Evolutionary conservation across 805 yeast species (phyloP).

Genomic region (Zygosaccharomyces rouxii): DNA sequence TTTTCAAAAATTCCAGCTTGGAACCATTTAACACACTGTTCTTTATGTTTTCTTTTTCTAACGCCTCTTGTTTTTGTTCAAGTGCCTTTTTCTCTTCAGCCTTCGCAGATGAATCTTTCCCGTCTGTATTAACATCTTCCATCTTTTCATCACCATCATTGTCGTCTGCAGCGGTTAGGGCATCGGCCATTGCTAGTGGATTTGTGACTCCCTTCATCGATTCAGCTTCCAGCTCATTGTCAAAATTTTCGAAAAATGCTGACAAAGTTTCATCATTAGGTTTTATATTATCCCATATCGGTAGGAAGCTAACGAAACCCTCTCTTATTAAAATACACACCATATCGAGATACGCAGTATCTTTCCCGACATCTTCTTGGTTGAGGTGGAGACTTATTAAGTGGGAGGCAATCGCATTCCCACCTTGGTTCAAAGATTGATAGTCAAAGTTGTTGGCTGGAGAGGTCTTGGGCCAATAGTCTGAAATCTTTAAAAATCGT

Average conservation of each 20-base stretch:
- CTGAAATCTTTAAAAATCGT: constrained; percentile 46
- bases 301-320: constrained; percentile 60
- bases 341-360: constrained; percentile 39
- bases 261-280: constrained; percentile 50
- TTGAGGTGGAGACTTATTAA: constrained; percentile 45
- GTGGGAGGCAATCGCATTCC: constrained; percentile 51
- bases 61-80: constrained; percentile 15
- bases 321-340: constrained; percentile 58
- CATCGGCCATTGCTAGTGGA: constrained; percentile 85
- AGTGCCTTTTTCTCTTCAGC: constrained; percentile 14
- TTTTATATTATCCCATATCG: constrained; percentile 51
- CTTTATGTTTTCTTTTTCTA: constrained; percentile 4
- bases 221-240: constrained; percentile 48
- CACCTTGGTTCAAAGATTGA: constrained; percentile 43
- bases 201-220: constrained; percentile 62
- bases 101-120: background rate
- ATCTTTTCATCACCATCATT: constrained; percentile 26
- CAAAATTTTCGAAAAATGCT: constrained; percentile 42
- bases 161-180: constrained; percentile 64
- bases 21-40: constrained; percentile 25
- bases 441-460: constrained; percentile 36
- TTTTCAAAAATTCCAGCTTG: constrained; percentile 47
- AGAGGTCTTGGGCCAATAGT: constrained; percentile 58
- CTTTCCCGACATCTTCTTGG: constrained; percentile 3
- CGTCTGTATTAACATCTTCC: background rate